Evolutionary conservation across 352 stramenopile genomes (phyloP).

Genomic region (Globisporangium mamillatum): DNA sequence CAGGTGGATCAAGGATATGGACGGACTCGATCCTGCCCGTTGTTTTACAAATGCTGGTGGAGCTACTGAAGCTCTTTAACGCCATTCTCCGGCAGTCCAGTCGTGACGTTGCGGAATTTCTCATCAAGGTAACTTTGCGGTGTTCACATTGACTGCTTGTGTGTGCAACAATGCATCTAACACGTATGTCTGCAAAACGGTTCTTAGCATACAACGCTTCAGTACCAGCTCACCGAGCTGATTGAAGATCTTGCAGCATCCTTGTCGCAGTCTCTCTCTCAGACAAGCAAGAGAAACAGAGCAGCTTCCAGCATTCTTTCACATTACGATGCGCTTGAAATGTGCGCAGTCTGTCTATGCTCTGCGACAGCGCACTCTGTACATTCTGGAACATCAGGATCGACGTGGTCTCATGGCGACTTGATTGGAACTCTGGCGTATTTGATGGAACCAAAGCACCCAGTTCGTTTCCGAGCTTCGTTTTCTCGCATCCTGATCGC

Average conservation of each 20-base stretch:
- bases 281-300: background rate
- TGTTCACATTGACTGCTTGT: background rate
- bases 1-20: constrained; percentile 24
- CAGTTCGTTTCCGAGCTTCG: constrained; percentile 34
- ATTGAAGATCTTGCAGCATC: constrained; percentile 30
- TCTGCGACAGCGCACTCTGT: background rate
- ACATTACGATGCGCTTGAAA: constrained; percentile 21
- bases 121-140: constrained; percentile 29
- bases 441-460: constrained; percentile 31
- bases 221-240: constrained; percentile 39
- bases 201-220: constrained; percentile 43
- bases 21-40: constrained; percentile 30
- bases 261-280: background rate
- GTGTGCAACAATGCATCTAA: background rate
- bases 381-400: background rate
- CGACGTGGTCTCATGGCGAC: background rate
- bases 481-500: constrained; percentile 34
- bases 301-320: background rate
- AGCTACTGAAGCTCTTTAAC: constrained; percentile 38
- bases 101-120: constrained; percentile 23
- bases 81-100: constrained; percentile 23
- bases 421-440: constrained; percentile 5
- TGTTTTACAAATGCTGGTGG: constrained; percentile 35
- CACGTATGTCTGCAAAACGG: background rate
- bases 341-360: constrained; percentile 14